Percentiles rank a stretch among this genome's conserved stretches.
phyloP scores from a whole-genome alignment of 2,329 filamentous ascomycete genomes.

The Monosporascus sp. region DNA sequence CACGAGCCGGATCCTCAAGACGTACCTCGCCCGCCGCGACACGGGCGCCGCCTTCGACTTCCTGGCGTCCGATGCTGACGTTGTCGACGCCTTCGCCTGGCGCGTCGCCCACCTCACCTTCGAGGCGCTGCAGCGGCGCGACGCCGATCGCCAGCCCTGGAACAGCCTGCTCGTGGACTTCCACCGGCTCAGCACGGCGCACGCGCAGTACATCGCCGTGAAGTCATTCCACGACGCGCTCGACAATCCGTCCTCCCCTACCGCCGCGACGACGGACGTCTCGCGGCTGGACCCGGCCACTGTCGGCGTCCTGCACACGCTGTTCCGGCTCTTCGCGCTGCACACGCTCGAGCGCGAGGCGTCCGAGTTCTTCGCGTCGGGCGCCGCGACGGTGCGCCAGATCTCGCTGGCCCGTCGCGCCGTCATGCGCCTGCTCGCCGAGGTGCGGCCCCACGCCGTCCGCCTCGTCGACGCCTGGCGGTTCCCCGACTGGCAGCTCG shows the following conservation, averaged over 20 bases:
- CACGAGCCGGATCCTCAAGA: conserved; percentile 60
- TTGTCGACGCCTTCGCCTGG: conserved; percentile 72
- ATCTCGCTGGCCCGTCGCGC: conserved; percentile 64
- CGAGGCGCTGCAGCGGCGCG: conserved; percentile 67
- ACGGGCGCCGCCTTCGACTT: conserved; percentile 71
- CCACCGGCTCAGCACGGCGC: conserved; percentile 68
- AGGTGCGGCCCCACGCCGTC: conserved; percentile 69
- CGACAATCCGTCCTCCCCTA: conserved; percentile 39
- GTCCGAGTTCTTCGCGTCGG: conserved; percentile 66
- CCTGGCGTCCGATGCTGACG: conserved; percentile 62
- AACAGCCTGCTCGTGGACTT: conserved; percentile 75
- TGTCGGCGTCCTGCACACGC: conserved; percentile 56
- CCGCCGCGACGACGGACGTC: background rate
- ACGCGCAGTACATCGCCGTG: conserved; percentile 72
- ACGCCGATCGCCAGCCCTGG: conserved; percentile 71
- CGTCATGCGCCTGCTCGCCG: conserved; percentile 63
- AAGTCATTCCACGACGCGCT: conserved; percentile 60
- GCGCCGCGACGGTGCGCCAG: conserved; percentile 65
- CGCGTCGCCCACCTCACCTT: conserved; percentile 69
- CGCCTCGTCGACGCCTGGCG: conserved; percentile 68
- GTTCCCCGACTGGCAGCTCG: conserved; percentile 74
- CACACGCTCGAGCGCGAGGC: conserved; percentile 59
- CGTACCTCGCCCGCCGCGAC: conserved; percentile 60
- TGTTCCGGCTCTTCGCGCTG: conserved; percentile 78
- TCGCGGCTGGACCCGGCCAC: conserved; percentile 49